Conservation (phyloP, 305 asterid genomes). For the Striga hermonthica region DNA sequence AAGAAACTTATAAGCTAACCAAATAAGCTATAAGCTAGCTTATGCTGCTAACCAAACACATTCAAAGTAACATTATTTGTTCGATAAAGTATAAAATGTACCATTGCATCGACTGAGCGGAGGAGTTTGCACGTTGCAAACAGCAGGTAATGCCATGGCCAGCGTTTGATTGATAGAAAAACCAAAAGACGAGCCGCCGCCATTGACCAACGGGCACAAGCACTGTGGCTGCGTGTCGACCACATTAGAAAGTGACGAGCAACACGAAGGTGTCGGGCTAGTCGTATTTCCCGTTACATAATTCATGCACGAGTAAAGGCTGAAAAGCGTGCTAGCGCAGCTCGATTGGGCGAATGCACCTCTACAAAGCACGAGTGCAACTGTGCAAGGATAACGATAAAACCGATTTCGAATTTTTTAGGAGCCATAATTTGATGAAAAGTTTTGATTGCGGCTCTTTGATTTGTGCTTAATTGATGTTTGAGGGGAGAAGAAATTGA, state of each 20-base stretch:
- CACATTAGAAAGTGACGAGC: constrained; percentile 40
- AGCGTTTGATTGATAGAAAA: constrained; percentile 37
- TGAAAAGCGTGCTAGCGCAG: constrained; percentile 42
- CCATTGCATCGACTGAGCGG: constrained; percentile 32
- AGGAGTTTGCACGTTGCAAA: constrained; percentile 40
- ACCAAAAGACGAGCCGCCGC: constrained; percentile 42
- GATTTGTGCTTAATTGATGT: not conserved
- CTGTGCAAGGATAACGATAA: constrained; percentile 25
- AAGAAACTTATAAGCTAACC: too few species aligned
- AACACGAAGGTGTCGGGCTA: constrained; percentile 46
- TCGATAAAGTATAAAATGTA: not conserved
- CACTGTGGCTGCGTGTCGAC: constrained; percentile 51
- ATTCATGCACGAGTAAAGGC: constrained; percentile 47
- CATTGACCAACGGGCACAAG: constrained; percentile 44
- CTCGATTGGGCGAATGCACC: constrained; percentile 42
- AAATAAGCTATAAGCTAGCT: too few species aligned
- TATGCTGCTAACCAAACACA: too few species aligned
- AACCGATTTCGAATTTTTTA: constrained; percentile 21
- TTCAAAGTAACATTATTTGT: too few species aligned
- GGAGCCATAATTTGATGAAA: constrained; percentile 32
- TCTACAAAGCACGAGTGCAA: constrained; percentile 21
- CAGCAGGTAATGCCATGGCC: constrained; percentile 38
- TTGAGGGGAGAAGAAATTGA: not conserved
- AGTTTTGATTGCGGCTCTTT: not conserved
- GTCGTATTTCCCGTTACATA: constrained; percentile 49